Evolutionary conservation across 371 early-diverging fungal genomes (phyloP).

Genomic region (Mucor lusitanicus): DNA sequence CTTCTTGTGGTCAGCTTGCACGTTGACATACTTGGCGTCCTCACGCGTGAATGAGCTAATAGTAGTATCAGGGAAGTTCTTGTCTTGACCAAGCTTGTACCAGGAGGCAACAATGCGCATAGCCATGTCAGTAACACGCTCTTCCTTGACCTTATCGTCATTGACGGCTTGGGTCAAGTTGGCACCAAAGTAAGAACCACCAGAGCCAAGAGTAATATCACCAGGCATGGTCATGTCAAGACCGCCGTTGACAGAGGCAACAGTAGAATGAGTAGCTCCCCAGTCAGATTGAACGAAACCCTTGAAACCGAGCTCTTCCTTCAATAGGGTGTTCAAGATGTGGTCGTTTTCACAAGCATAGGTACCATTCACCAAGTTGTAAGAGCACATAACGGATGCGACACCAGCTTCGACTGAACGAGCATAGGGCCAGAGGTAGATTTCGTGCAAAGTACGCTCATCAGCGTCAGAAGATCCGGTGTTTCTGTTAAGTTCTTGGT

Average conservation of each 20-base stretch:
- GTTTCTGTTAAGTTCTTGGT: conserved; percentile 45
- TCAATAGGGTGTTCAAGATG: conserved; percentile 46
- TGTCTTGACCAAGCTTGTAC: conserved; percentile 49
- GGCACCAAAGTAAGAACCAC: conserved; percentile 33
- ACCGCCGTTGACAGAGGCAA: conserved; percentile 44
- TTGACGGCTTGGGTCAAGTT: conserved; percentile 37
- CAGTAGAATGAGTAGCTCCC: conserved; percentile 33
- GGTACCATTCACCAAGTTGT: conserved; percentile 52
- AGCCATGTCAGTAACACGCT: conserved; percentile 57
- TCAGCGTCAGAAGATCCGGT: conserved; percentile 42
- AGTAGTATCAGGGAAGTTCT: conserved; percentile 41
- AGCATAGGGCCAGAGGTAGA: conserved; percentile 60
- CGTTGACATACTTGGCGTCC: conserved; percentile 31
- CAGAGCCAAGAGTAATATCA: conserved; percentile 30
- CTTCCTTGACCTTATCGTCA: conserved; percentile 28
- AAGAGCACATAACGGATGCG: conserved; percentile 59
- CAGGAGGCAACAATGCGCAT: conserved; percentile 57
- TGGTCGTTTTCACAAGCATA: conserved; percentile 57
- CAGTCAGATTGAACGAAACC: conserved; percentile 48
- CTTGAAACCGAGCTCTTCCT: conserved; percentile 52
- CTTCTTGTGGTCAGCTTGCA: conserved; percentile 40
- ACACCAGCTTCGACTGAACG: conserved; percentile 56
- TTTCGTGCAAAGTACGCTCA: conserved; percentile 57
- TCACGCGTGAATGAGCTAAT: conserved; percentile 29
- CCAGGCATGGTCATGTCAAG: conserved; percentile 66